Percentiles rank a stretch among this genome's conserved stretches.
These are phyloP conservation scores for Uronychia binucleata DNA, from an alignment of 73 alveolate species.

Conservation along the genomic window DNA sequence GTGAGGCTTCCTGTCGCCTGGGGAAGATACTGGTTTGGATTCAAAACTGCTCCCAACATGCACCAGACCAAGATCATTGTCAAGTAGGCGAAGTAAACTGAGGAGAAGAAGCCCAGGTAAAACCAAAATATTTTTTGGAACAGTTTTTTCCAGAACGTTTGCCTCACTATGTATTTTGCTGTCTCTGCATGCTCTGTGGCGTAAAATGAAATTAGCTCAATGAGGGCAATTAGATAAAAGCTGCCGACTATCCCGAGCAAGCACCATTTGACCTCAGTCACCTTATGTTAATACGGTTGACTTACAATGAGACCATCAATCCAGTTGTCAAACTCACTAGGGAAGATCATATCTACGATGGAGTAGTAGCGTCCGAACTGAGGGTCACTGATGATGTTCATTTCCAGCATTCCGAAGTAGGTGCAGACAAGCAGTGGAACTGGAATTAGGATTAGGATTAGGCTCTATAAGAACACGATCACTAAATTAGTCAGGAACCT, in stretches of 20 bases:
- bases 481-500: conserved; percentile 1
- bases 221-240: background rate
- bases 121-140: conserved; percentile 1
- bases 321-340: conserved; percentile 9
- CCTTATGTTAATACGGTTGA: too few species aligned
- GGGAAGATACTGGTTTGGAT: conserved; percentile 19
- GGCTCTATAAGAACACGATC: background rate
- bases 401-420: background rate
- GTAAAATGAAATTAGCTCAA: conserved; percentile 24
- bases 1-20: conserved; percentile 4
- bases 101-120: background rate
- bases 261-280: background rate
- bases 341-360: background rate
- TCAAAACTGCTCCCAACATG: conserved; percentile 23
- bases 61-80: conserved; percentile 17
- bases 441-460: conserved; percentile 4
- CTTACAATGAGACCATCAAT: background rate
- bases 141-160: background rate
- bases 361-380: background rate
- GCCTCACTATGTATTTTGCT: conserved; percentile 14
- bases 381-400: background rate
- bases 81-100: conserved; percentile 10
- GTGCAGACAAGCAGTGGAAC: background rate
- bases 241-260: background rate
- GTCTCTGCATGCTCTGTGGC: conserved; percentile 11